phyloP scores from a whole-genome alignment of 2,329 filamentous ascomycete genomes.

The Botryotinia narcissicola region DNA sequence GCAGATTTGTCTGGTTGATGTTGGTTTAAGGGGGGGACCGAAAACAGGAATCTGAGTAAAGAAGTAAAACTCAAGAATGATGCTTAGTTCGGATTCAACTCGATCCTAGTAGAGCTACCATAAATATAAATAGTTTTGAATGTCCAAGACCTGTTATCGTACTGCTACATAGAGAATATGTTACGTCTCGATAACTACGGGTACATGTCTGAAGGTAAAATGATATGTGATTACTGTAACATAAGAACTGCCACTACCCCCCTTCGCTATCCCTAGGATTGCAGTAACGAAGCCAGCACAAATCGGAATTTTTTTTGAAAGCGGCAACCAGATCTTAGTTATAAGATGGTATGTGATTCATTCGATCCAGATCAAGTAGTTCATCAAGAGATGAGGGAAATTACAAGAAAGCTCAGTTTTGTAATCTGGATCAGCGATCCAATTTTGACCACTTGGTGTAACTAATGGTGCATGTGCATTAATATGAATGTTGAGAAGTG shows the following conservation, averaged over 20 bases:
- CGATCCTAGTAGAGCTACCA: not conserved
- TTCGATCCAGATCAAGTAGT: not conserved
- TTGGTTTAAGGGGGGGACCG: fast-evolving
- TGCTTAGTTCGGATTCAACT: not conserved
- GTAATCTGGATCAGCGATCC: not conserved
- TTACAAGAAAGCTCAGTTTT: not conserved
- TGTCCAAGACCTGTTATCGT: not conserved
- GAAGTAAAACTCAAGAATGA: not conserved
- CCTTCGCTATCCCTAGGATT: not conserved
- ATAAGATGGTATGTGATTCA: not conserved
- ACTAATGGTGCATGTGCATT: not conserved
- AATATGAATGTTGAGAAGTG: not conserved
- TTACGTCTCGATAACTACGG: not conserved
- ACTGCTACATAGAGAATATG: not conserved
- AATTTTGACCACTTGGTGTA: not conserved
- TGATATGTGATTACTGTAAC: not conserved
- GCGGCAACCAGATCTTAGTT: not conserved
- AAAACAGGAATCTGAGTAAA: too few relatives aligned
- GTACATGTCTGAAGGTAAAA: not conserved
- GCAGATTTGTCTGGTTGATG: not conserved
- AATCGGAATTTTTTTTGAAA: not conserved
- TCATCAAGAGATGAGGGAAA: not conserved
- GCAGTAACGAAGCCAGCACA: not conserved
- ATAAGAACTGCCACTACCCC: not conserved
- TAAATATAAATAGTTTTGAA: not conserved